Percentiles rank a stretch among this genome's conserved stretches.
Conservation (phyloP, 768 basidiomycete species). For the Artomyces pyxidatus region DNA sequence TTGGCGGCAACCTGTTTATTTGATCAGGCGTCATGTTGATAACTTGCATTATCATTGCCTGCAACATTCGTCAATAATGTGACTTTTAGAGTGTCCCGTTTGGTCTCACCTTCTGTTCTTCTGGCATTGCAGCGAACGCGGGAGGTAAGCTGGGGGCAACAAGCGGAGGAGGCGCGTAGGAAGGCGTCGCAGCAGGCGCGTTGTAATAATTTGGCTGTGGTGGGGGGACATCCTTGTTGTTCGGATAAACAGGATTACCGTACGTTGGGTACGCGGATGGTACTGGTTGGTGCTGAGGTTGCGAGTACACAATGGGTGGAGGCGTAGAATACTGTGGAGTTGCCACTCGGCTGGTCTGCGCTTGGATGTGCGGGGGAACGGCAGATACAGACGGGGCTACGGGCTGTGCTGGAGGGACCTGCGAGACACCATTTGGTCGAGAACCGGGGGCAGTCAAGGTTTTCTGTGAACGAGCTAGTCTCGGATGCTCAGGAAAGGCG, state of each 20-base stretch:
- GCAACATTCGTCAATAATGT: slow-evolving; percentile 14
- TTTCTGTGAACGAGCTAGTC: not conserved
- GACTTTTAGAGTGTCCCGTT: not conserved
- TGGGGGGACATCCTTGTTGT: not conserved
- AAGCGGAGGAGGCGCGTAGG: slow-evolving; percentile 9
- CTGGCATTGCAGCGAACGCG: slow-evolving; percentile 51
- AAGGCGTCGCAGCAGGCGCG: slow-evolving; percentile 2
- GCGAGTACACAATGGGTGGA: not conserved
- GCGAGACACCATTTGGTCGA: not conserved
- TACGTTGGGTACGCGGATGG: slow-evolving; percentile 9
- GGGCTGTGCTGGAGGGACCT: not conserved
- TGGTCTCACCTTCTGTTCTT: slow-evolving; percentile 53
- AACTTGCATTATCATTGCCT: slow-evolving; percentile 74
- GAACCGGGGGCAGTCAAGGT: not conserved
- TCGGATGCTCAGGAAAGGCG: not conserved
- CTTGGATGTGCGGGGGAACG: not conserved
- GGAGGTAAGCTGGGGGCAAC: slow-evolving; percentile 31
- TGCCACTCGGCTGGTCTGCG: not conserved
- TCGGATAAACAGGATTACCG: not conserved
- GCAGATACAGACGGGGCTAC: not conserved
- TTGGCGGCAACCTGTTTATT: slow-evolving; percentile 63
- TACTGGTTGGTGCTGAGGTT: slow-evolving; percentile 1
- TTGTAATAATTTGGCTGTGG: slow-evolving; percentile 2
- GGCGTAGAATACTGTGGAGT: slow-evolving; percentile 1
- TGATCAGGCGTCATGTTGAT: slow-evolving; percentile 80